Evolutionary conservation across 2,329 filamentous ascomycete species (phyloP).

Genomic region (Metarhizium humberi): DNA sequence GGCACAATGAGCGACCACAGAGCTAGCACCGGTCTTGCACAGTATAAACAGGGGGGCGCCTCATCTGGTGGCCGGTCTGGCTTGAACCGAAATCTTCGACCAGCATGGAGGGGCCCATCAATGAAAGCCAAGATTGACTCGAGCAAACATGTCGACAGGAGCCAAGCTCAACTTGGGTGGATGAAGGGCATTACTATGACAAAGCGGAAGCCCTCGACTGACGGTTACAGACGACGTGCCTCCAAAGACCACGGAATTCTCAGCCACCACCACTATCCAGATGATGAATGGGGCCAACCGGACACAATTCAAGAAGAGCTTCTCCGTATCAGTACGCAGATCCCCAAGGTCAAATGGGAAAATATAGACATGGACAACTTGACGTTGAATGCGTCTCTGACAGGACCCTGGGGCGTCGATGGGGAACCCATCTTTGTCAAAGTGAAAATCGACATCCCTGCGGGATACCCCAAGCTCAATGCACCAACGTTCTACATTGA

Average conservation of each 20-base stretch:
- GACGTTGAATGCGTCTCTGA: constrained; percentile 49
- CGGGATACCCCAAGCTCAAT: constrained; percentile 47
- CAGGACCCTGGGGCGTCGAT: constrained; percentile 53
- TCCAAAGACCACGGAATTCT: constrained; percentile 44
- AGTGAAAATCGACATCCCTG: constrained; percentile 50
- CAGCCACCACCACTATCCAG: constrained; percentile 38
- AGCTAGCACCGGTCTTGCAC: constrained; percentile 32
- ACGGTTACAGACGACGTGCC: constrained; percentile 32
- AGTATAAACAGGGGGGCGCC: constrained; percentile 33
- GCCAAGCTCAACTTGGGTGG: constrained; percentile 54
- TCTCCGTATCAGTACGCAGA: constrained; percentile 49
- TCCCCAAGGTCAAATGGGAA: constrained; percentile 56
- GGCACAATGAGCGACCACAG: constrained; percentile 54
- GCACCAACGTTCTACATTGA: constrained; percentile 52
- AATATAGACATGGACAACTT: constrained; percentile 55
- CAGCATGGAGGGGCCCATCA: constrained; percentile 45
- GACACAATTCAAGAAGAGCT: constrained; percentile 58
- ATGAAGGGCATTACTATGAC: constrained; percentile 61
- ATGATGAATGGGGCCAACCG: constrained; percentile 50
- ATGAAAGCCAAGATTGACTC: constrained; percentile 46
- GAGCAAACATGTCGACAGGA: constrained; percentile 33
- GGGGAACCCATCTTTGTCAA: constrained; percentile 52
- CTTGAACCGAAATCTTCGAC: constrained; percentile 19
- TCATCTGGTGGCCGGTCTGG: constrained; percentile 33
- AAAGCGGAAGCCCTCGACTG: constrained; percentile 38